Conservation (phyloP, 139 green algal species). For the Deuterostichococcus epilithicus region DNA sequence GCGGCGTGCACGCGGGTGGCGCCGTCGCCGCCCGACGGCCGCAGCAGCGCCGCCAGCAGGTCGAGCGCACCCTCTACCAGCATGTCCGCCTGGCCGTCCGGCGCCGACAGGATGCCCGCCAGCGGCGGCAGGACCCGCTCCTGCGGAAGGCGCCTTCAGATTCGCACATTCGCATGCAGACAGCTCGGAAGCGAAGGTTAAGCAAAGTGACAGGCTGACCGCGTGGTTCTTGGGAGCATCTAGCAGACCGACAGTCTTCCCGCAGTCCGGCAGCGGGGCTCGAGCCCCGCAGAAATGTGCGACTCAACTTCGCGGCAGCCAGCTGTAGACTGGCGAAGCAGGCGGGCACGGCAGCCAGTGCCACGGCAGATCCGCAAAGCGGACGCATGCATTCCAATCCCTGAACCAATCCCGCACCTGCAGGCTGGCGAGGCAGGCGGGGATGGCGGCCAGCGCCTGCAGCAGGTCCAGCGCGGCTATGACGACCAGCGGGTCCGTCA, state of each 20-base stretch:
- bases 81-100: slow-evolving; percentile 22
- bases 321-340: too few species aligned
- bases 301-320: too few species aligned
- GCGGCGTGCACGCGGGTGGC: slow-evolving; percentile 31
- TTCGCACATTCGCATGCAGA: too few species aligned
- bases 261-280: too few species aligned
- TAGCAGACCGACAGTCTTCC: too few species aligned
- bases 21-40: slow-evolving; percentile 15
- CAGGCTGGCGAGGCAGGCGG: slow-evolving; percentile 39
- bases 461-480: slow-evolving; percentile 52
- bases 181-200: too few species aligned
- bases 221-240: too few species aligned
- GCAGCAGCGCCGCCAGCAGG: slow-evolving; percentile 50
- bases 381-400: background rate
- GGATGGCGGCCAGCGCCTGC: slow-evolving; percentile 38
- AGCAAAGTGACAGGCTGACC: too few species aligned
- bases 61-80: slow-evolving; percentile 61
- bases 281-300: too few species aligned
- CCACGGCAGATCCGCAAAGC: background rate
- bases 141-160: slow-evolving; percentile 9
- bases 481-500: slow-evolving; percentile 65
- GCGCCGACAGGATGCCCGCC: slow-evolving; percentile 29
- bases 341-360: too few species aligned
- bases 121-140: slow-evolving; percentile 43
- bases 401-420: slow-evolving; percentile 1